These are phyloP conservation scores for Dioscorea dumetorum DNA, from an alignment of 106 monocot genomes.

Conservation along the genomic window DNA sequence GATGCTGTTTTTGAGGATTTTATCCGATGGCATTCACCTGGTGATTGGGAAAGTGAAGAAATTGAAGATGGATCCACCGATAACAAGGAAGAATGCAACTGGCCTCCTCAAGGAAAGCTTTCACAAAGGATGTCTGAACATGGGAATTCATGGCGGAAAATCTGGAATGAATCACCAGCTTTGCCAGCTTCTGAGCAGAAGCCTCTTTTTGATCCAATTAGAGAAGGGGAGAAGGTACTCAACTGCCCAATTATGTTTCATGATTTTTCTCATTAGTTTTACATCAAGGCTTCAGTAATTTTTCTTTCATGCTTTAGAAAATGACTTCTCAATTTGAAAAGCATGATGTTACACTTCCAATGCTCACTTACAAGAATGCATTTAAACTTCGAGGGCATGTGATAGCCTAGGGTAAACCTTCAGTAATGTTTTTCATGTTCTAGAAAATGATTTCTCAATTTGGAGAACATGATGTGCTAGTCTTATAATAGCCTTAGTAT, in stretches of 20 bases:
- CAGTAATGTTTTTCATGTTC: too few relatives aligned
- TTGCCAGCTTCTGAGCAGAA: slow-evolving; percentile 73
- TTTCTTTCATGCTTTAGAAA: too few relatives aligned
- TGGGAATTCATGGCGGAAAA: slow-evolving; percentile 75
- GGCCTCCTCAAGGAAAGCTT: slow-evolving; percentile 87
- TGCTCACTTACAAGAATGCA: too few relatives aligned
- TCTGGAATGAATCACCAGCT: slow-evolving; percentile 83
- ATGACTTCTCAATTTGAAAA: too few relatives aligned
- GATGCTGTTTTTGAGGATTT: slow-evolving; percentile 98
- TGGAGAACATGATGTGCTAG: too few relatives aligned
- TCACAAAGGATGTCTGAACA: slow-evolving; percentile 89
- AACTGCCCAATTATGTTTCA: background rate
- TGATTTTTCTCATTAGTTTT: background rate
- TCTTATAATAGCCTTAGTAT: too few relatives aligned
- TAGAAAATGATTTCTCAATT: too few relatives aligned
- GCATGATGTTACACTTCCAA: too few relatives aligned
- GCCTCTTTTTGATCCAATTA: slow-evolving; percentile 75
- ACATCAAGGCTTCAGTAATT: too few relatives aligned
- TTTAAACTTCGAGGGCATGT: too few relatives aligned
- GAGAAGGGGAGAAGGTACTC: slow-evolving; percentile 92
- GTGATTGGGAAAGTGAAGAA: slow-evolving; percentile 80
- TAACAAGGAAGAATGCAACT: slow-evolving; percentile 15
- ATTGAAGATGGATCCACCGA: slow-evolving; percentile 11
- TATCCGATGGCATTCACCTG: slow-evolving; percentile 96
- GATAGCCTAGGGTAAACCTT: too few relatives aligned